Base-by-base conservation (phyloP, 106 monocot species). In the Ottelia alismoides region DNA sequence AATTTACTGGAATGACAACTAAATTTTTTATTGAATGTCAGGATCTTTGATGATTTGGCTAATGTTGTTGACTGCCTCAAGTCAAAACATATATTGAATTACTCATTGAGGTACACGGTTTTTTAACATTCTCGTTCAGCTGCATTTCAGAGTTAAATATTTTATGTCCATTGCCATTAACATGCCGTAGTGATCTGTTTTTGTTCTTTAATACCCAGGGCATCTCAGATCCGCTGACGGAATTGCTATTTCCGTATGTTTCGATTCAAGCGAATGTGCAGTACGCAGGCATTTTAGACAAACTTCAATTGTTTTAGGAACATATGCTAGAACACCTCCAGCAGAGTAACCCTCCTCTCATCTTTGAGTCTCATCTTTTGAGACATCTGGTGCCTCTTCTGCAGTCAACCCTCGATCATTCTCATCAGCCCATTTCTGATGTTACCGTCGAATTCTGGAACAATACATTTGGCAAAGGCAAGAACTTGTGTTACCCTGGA, bases 351-450 rank as follows among this genome's bases (percentile, higher is more conserved):
- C 76, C 74, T 40, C 52, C 61, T 25, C 62, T 70, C 23, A 52
- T 52, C 18, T 74, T 62, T 12, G 55, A 83, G 64, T 67, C 77
- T 52, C 35, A 4, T 23, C 57, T 74, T 19, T 55, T 83, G 28
- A 14, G 46, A 52, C 17, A 35, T 5, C 70, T 70, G 31, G 67
- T 59, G 30, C 46, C 63, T 55, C 59, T 75, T 27, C 65, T 83
- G 32, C 58, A 68, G 55, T 35, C 27, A 44, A 51, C 78, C 47
- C 64, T 78, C 22, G 64, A 68, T 60, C 78, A 83, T 47, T 74
- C 74, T 29, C 29, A 74, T 24, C 22, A 21, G 2, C 56, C 74
- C 29, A 83, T 78, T 32, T 64, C 74, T 57, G 47, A 60, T 28
- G 27, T 49, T 18, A 52, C 70, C 16, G 32, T 70, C 22, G 44